phyloP scores from a whole-genome alignment of 257 asterid genomes.

The Cordia subcordata region DNA sequence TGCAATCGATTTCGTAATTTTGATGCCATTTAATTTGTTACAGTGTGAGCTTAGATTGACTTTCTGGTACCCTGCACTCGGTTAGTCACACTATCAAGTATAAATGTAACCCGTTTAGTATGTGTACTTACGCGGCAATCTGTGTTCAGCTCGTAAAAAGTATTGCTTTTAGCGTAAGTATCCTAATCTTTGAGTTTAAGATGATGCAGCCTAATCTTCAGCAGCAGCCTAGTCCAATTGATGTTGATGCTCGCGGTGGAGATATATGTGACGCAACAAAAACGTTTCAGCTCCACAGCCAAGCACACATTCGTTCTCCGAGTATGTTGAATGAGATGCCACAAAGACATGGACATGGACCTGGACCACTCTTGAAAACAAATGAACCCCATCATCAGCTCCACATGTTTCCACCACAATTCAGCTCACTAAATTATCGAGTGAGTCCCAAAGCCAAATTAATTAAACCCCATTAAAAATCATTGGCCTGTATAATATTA shows the following conservation, averaged over 20 bases:
- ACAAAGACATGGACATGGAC: slow-evolving; percentile 29
- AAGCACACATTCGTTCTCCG: slow-evolving; percentile 50
- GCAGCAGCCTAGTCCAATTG: slow-evolving; percentile 11
- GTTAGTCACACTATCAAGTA: too few species aligned
- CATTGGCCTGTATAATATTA: too few species aligned
- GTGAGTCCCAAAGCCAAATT: slow-evolving; percentile 13
- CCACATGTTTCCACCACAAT: slow-evolving; percentile 32
- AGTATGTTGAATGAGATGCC: slow-evolving; percentile 26
- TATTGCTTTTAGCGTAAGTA: too few species aligned
- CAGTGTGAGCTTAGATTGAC: too few species aligned
- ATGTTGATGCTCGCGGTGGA: slow-evolving; percentile 24
- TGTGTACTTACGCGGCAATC: too few species aligned
- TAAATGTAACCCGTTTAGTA: too few species aligned
- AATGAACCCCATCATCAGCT: slow-evolving; percentile 38
- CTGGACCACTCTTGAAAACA: slow-evolving; percentile 10
- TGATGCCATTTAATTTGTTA: too few species aligned
- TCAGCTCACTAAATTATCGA: slow-evolving; percentile 28
- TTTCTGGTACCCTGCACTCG: too few species aligned
- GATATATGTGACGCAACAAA: slow-evolving; percentile 32
- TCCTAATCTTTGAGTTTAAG: too few species aligned
- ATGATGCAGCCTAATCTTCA: neutral
- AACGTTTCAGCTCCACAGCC: slow-evolving; percentile 52
- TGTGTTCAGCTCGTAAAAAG: too few species aligned
- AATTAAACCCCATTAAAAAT: too few species aligned
- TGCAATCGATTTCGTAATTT: too few species aligned